phyloP scores from a whole-genome alignment of 2,329 filamentous ascomycete genomes.

The Xylaria sp. region DNA sequence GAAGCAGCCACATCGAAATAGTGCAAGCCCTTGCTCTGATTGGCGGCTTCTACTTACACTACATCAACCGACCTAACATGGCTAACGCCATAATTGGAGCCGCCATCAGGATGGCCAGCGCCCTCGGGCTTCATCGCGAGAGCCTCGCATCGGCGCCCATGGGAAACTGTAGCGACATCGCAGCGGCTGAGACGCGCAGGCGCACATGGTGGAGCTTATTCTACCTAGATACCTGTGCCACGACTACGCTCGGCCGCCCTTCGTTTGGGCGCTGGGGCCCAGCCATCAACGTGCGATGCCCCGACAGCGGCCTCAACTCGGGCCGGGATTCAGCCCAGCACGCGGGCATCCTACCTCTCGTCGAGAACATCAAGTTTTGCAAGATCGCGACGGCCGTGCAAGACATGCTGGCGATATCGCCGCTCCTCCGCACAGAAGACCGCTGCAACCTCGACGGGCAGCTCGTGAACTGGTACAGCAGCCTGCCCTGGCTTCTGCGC shows the following conservation, averaged over 20 bases:
- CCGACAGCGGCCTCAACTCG: conserved; percentile 63
- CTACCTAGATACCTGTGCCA: conserved; percentile 79
- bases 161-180: conserved; percentile 56
- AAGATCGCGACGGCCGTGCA: conserved; percentile 83
- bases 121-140: conserved; percentile 77
- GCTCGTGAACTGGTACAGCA: conserved; percentile 77
- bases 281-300: conserved; percentile 73
- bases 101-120: conserved; percentile 78
- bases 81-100: conserved; percentile 78
- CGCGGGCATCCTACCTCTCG: conserved; percentile 74
- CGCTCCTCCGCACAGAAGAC: conserved; percentile 74
- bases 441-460: conserved; percentile 74
- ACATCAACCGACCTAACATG: conserved; percentile 81
- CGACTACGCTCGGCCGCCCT: conserved; percentile 75
- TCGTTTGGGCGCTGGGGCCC: conserved; percentile 75
- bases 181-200: conserved; percentile 69
- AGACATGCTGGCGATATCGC: conserved; percentile 76
- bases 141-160: conserved; percentile 54
- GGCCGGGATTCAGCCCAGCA: conserved; percentile 66
- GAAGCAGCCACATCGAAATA: conserved; percentile 77
- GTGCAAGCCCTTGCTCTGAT: conserved; percentile 77
- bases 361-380: conserved; percentile 83
- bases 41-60: conserved; percentile 81
- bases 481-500: conserved; percentile 73
- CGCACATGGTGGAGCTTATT: conserved; percentile 81